Evolutionary conservation across 495 filamentous ascomycete species (phyloP), one percentile per base, ranked within the genome.

Genomic region (Daldinia vernicosa): DNA sequence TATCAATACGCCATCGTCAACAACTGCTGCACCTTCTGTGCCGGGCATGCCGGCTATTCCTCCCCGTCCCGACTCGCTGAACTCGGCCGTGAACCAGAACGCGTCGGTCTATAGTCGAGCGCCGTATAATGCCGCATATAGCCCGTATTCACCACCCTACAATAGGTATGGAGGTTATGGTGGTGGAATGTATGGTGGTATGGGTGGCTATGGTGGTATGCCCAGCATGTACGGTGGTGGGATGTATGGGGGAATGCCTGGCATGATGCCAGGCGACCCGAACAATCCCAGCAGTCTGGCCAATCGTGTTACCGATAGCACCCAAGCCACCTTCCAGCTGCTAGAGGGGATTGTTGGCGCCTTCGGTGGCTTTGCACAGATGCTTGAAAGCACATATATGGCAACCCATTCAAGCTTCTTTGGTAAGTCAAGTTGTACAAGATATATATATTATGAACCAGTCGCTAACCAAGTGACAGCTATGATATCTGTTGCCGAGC

Each of bases 311-410:
- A 90, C 87, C 74, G 93, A 94, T 75, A 94, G 89, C 80, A 99
- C 96, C 0, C 92, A 94, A 71, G 92, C 95, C n/a, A 98, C 96
- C 1, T 99, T 99, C 76, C 95, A 98, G 85, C 92, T 98, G 85
- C 93, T 99, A 43, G 96, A 99, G 82, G 95, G 93, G 69, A 92
- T 99, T 47, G 95, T 98, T n/a, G 91, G 93, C n/a, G 94, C 96
- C 15, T 98, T 95, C 80, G 93, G 95, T 30, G 96, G 96, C 2
- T 97, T 99, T 77, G 94, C 96, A 17, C 96, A 99, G 85, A 98
- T 99, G 96, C 86, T 99, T 11, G 95, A 99, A 81, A 98, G 95
- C 80, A 98, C 96, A 11, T 99, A 97, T 74, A 98, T 99, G 96
- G 95, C 96, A n/a, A 99, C 96, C 3, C 96, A 98, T 83, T 96